These are phyloP conservation scores for Proliferodiscus dingleyae DNA, from an alignment of 2,329 filamentous ascomycete species.

Conservation along the genomic window DNA sequence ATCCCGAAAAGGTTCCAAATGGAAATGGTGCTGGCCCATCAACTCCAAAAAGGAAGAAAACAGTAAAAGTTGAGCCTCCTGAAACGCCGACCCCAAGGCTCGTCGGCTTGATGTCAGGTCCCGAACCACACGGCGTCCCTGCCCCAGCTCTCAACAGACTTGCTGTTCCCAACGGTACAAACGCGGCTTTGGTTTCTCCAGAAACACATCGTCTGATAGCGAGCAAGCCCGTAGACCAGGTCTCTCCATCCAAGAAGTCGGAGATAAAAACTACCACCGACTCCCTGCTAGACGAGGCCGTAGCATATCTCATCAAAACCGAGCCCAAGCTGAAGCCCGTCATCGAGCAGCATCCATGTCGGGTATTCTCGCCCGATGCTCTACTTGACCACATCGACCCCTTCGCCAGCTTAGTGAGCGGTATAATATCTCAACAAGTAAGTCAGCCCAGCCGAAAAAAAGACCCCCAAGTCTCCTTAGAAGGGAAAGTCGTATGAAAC, in stretches of 20 bases:
- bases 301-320: constrained; percentile 65
- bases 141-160: constrained; percentile 41
- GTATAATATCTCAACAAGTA: constrained; percentile 87
- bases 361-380: constrained; percentile 73
- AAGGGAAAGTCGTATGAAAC: neutral
- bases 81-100: constrained; percentile 45
- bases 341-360: constrained; percentile 71
- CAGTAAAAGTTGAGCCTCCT: constrained; percentile 27
- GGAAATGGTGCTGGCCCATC: constrained; percentile 15
- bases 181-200: constrained; percentile 67
- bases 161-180: constrained; percentile 59
- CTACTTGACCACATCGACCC: constrained; percentile 84
- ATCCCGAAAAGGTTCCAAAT: constrained; percentile 6
- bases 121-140: constrained; percentile 33
- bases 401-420: constrained; percentile 74
- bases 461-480: neutral
- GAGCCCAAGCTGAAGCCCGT: constrained; percentile 69
- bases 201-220: constrained; percentile 60
- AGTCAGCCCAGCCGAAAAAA: neutral
- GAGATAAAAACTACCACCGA: constrained; percentile 49
- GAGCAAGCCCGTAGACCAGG: constrained; percentile 42
- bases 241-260: constrained; percentile 51
- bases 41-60: constrained; percentile 28
- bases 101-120: constrained; percentile 41
- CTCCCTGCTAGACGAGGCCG: constrained; percentile 69